phyloP scores from a whole-genome alignment of 306 rosid genomes.

The Quercus suber region DNA sequence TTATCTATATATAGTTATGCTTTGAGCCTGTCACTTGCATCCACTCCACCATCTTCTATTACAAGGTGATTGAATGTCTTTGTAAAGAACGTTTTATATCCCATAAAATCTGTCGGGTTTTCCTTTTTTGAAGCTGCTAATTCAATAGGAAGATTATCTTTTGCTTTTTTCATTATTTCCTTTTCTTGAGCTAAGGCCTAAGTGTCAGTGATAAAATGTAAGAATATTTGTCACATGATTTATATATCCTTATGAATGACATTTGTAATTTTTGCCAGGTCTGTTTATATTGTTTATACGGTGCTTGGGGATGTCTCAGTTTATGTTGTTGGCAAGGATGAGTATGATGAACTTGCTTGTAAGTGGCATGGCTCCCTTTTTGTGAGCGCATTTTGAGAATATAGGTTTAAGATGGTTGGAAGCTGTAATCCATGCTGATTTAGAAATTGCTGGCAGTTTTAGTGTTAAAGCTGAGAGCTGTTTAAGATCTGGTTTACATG shows the following conservation, averaged over 20 bases:
- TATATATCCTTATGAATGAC: background rate
- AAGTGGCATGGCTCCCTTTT: constrained; percentile 31
- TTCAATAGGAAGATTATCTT: background rate
- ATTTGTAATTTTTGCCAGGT: constrained; percentile 46
- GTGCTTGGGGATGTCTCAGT: constrained; percentile 93
- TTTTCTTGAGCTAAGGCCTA: background rate
- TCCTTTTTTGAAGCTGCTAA: background rate
- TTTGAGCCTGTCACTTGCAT: background rate
- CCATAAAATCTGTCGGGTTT: background rate
- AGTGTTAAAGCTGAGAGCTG: background rate
- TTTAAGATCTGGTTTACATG: background rate
- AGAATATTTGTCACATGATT: background rate
- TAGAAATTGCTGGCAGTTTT: background rate
- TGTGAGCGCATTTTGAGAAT: background rate
- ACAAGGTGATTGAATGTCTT: background rate
- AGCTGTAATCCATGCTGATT: background rate
- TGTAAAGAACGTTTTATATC: background rate
- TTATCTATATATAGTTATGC: background rate
- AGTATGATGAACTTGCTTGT: constrained; percentile 90
- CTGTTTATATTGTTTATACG: constrained; percentile 89
- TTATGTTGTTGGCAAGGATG: constrained; percentile 87
- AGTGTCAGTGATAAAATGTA: background rate
- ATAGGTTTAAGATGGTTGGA: background rate
- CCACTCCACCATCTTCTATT: background rate
- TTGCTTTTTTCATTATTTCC: background rate